Percentiles rank a stretch among this genome's conserved stretches.
Conservation (phyloP, 306 rosid genomes). For the Potentilla sterilis region DNA sequence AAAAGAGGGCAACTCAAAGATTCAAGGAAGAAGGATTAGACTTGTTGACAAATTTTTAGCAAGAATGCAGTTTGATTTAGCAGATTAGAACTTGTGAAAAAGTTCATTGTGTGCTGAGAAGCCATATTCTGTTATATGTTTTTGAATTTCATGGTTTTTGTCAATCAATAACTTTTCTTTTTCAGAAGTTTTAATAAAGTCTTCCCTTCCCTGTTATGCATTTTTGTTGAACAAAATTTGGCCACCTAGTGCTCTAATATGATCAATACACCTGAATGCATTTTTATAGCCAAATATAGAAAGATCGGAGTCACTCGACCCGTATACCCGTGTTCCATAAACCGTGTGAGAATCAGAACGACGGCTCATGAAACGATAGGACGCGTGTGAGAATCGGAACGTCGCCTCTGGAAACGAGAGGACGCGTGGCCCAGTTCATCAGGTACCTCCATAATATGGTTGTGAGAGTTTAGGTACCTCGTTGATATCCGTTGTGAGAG, state of each 20-base stretch:
- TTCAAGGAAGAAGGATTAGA: constrained; percentile 56
- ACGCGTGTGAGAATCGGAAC: no score
- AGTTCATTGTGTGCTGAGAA: constrained; percentile 6
- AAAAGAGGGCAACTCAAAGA: constrained; percentile 89
- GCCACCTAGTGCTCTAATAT: neutral
- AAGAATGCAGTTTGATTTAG: constrained; percentile 15
- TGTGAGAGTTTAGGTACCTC: no score
- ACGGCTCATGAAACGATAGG: no score
- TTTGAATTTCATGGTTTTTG: neutral
- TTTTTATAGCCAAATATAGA: neutral
- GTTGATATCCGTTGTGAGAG: no score
- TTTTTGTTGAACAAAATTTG: neutral
- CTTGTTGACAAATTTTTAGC: neutral
- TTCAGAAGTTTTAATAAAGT: neutral
- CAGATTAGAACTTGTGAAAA: constrained; percentile 10
- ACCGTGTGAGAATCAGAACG: neutral
- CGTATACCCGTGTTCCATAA: neutral
- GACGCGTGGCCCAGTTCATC: no score
- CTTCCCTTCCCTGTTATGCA: neutral
- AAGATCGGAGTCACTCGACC: neutral
- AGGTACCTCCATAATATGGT: no score
- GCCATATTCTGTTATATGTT: neutral
- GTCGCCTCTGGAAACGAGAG: no score
- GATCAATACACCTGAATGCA: neutral
- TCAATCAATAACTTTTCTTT: neutral